phyloP scores from a whole-genome alignment of 306 rosid genomes.

The Pueraria montana region DNA sequence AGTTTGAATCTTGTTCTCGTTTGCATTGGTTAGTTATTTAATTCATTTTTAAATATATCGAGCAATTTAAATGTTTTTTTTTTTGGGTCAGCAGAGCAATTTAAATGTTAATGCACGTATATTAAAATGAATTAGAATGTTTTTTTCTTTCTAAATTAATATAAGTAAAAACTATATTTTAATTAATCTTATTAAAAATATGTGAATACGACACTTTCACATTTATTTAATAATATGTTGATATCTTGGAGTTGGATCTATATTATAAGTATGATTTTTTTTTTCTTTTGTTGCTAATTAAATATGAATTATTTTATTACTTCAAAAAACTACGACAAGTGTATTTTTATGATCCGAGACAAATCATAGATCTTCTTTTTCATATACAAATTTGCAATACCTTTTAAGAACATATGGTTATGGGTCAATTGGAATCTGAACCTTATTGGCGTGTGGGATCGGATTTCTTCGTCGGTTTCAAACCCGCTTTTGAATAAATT shows the following conservation, averaged over 20 bases:
- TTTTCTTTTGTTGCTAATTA: too few species aligned
- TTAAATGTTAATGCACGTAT: neutral
- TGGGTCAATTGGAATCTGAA: too few species aligned
- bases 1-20: neutral
- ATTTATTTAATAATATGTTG: neutral
- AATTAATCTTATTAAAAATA: neutral
- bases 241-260: too few species aligned
- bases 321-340: too few species aligned
- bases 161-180: neutral
- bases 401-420: too few species aligned
- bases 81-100: too few species aligned
- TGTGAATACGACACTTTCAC: neutral
- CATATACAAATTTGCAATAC: too few species aligned
- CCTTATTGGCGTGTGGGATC: neutral
- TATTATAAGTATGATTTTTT: too few species aligned
- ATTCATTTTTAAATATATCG: neutral
- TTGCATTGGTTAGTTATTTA: neutral
- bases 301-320: too few species aligned
- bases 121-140: neutral
- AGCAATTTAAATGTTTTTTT: neutral
- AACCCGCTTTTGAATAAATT: neutral
- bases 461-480: neutral
- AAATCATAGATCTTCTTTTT: too few species aligned
- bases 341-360: too few species aligned
- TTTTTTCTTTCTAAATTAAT: neutral